Evolutionary conservation across 441 rosid genomes (phyloP), one percentile per base, ranked within the genome.

Genomic region (Lagerstroemia fauriei): DNA sequence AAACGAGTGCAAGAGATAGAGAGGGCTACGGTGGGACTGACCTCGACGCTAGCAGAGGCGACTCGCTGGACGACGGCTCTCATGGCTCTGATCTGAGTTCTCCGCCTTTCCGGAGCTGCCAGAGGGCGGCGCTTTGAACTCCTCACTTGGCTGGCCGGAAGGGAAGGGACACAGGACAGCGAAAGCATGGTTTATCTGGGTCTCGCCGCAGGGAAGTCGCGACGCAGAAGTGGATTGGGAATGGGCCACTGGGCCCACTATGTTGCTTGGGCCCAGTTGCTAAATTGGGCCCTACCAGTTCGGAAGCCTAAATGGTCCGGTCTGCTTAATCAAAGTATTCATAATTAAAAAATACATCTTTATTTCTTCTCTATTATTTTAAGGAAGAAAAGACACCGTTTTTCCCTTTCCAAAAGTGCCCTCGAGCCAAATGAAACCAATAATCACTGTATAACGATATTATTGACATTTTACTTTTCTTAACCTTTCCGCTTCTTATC

Each of bases 21-120:
- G 75, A 29, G 68, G 50, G 57, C 5, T 46, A 22, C 9, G 31
- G 12, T 34, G 31, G 74, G 83, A 84, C 83, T 69, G 73, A 94
- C 99, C 89, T 91, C 91, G 83, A 94, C 97, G 80, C 93, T 90
- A 76, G 98, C 94, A 31, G 96, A 93, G 80, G 90, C 34, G 68
- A 94, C 98, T 84, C 99, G 87, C 84, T 96, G 99, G 65, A 93
- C 93, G 61, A 92, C 90, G 75, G 99, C 97, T 87, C 95, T 87
- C 99, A 96, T 96, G 85, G 95, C 94, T 84, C 85, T 88, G 82
- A 92, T 85, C 77, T 34, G 65, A 12, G 34, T 29, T 53, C 79
- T 46, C 75, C 78, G 61, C 79, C 78, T 25, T 18, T 34, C 32
- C 63, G 59, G 57, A 59, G 59, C 32, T 25, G 57, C 59, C 18